These are phyloP conservation scores for Rosa multiflora DNA, from an alignment of 306 rosid genomes.

Conservation along the genomic window DNA sequence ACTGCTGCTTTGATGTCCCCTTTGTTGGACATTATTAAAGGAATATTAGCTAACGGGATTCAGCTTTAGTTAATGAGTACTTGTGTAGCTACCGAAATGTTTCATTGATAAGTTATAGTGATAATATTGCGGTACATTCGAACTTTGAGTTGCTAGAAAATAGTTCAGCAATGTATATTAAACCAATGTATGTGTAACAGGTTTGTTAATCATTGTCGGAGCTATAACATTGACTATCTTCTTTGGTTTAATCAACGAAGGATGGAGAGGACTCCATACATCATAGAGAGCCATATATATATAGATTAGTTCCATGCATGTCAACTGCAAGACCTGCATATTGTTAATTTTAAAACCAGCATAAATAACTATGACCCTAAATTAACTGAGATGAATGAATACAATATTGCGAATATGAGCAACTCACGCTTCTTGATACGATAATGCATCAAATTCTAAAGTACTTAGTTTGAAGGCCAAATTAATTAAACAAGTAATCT, in stretches of 20 bases:
- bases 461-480: not conserved
- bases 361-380: not conserved
- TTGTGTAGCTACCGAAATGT: not conserved
- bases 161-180: not conserved
- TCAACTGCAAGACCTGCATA: not conserved
- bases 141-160: not conserved
- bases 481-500: not conserved
- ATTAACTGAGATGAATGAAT: not conserved
- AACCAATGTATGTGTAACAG: too few species aligned
- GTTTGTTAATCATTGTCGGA: not conserved
- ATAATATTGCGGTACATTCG: not conserved
- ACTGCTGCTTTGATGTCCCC: constrained; percentile 19
- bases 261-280: not conserved
- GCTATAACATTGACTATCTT: not conserved
- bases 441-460: not conserved
- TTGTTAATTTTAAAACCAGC: not conserved
- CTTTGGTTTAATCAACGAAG: not conserved
- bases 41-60: not conserved
- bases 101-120: not conserved
- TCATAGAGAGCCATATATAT: not conserved
- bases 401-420: not conserved
- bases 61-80: not conserved
- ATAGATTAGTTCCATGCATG: not conserved
- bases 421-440: not conserved
- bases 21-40: constrained; percentile 18